Percentiles rank a stretch among this genome's conserved stretches.
Conservation (phyloP, 805 yeast genomes). For the Candida tammaniensis region DNA sequence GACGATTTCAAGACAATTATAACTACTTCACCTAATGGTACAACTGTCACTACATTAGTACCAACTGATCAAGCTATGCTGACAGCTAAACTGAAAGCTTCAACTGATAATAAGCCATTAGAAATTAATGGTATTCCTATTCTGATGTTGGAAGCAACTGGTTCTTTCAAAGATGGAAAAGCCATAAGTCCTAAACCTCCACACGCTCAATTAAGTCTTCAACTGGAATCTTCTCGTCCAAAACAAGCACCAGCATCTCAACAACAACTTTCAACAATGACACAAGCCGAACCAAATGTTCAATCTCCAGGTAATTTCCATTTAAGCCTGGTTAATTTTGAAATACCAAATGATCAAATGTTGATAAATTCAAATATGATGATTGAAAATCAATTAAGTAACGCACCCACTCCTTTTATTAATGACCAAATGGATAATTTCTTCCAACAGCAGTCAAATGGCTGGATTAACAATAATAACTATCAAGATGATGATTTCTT, state of each 20-base stretch:
- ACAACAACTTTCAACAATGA: not conserved
- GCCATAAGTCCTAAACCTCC: not conserved
- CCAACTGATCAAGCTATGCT: slow-evolving; percentile 79
- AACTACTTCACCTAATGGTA: slow-evolving; percentile 88
- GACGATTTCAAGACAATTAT: slow-evolving; percentile 86
- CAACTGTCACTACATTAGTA: slow-evolving; percentile 82
- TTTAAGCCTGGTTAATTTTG: slow-evolving; percentile 10
- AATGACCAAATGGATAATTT: slow-evolving; percentile 51
- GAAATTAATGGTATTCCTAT: slow-evolving; percentile 70
- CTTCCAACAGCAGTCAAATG: slow-evolving; percentile 78
- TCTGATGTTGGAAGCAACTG: slow-evolving; percentile 76
- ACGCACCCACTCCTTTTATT: slow-evolving; percentile 12
- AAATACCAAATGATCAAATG: slow-evolving; percentile 11
- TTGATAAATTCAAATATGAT: slow-evolving; percentile 7
- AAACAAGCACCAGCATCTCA: not conserved
- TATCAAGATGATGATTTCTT: slow-evolving; percentile 75
- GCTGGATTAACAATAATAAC: slow-evolving; percentile 70
- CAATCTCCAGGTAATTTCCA: slow-evolving; percentile 5
- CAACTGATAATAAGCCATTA: slow-evolving; percentile 42
- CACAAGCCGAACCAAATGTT: slow-evolving; percentile 1
- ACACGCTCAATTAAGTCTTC: not conserved
- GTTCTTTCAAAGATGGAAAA: slow-evolving; percentile 31
- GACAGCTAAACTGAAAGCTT: slow-evolving; percentile 55
- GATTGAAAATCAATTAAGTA: slow-evolving; percentile 7
- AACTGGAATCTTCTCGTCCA: no score